Base-by-base conservation (phyloP, 331 rosid genomes). In the Malus hybrid region DNA sequence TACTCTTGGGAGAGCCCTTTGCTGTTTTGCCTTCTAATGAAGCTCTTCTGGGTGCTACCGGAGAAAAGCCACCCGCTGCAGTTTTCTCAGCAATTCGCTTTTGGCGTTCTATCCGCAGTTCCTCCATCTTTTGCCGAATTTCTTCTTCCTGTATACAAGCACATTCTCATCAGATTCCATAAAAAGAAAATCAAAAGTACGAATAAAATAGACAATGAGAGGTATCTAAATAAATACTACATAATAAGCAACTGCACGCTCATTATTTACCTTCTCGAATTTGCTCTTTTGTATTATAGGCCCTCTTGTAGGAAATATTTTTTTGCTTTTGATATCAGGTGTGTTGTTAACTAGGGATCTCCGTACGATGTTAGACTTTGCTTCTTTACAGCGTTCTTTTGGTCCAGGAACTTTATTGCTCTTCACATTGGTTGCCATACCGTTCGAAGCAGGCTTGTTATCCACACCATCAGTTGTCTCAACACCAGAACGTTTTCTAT, bases 11-110 rank as follows among this genome's bases (percentile, higher is more conserved):
- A 60, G 86, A 76, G 61, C 80, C 76, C 73, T 70, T 80, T 31
- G 83, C 48, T 74, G 81, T 61, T 55, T 80, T 78, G 31, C 80
- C 81, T 70, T 78, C 87, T 34, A 57, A 57, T 67, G 84, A 83
- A 78, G 46, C 79, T 70, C 81, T 84, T 72, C 44, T 86, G 14
- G 85, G 68, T 20, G 42, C 66, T 10, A 52, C 69, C 39, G 81
- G 77, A 69, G 69, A 67, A 67, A 78, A 73, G 64, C 90, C 86
- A 60, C 34, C 66, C 36, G 88, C 78, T 44, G 90, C 91, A 65
- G 88, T 85, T 87, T 88, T 87, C 81, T 87, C 93, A 6, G 89
- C 85, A 6, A 89, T 89, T 87, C 93, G 83, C 73, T 85, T 87
- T 82, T 85, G 91, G 59, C 89, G 89, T 78, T 89, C 88, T 4